Percentiles rank a stretch among this genome's conserved stretches.
These are phyloP conservation scores for Bipolaris gigantea DNA, from an alignment of 2,329 filamentous ascomycete species.

Conservation along the genomic window DNA sequence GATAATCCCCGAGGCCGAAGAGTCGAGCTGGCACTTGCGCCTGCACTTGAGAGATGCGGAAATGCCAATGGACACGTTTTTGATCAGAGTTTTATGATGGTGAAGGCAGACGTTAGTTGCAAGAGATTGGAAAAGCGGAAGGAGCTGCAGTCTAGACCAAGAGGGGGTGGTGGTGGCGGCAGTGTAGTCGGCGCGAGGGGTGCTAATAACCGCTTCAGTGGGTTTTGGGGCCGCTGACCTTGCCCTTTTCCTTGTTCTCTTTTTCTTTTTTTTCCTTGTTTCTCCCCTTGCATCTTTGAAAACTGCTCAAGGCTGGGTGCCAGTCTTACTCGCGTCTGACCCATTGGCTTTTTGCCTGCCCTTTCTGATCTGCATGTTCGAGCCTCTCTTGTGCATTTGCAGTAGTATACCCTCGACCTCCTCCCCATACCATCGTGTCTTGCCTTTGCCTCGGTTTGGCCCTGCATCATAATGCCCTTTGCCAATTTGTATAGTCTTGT, in stretches of 20 bases:
- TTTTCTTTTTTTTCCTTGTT: too few relatives aligned
- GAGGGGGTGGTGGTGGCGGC: conserved; percentile 10
- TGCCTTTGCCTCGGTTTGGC: too few relatives aligned
- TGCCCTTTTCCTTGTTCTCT: background rate
- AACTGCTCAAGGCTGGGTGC: too few relatives aligned
- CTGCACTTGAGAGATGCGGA: conserved; percentile 43
- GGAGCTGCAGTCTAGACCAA: conserved; percentile 19
- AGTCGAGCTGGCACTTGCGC: conserved; percentile 42
- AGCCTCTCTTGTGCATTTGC: background rate
- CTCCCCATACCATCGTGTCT: background rate
- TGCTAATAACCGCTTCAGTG: background rate
- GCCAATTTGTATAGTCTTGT: too few relatives aligned
- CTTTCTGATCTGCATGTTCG: background rate
- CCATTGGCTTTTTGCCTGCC: background rate
- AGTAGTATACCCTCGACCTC: background rate
- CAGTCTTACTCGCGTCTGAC: too few relatives aligned
- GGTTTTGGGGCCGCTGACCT: conserved; percentile 16
- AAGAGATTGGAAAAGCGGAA: conserved; percentile 32
- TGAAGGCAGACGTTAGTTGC: conserved; percentile 45
- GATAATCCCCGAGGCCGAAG: conserved; percentile 22
- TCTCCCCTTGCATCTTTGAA: background rate
- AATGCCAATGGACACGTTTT: conserved; percentile 45
- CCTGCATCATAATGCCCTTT: too few relatives aligned
- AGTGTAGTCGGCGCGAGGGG: conserved; percentile 15
- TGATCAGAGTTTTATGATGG: conserved; percentile 42